phyloP scores from a whole-genome alignment of 345 rosid species.

The Hibiscus tridactylites region DNA sequence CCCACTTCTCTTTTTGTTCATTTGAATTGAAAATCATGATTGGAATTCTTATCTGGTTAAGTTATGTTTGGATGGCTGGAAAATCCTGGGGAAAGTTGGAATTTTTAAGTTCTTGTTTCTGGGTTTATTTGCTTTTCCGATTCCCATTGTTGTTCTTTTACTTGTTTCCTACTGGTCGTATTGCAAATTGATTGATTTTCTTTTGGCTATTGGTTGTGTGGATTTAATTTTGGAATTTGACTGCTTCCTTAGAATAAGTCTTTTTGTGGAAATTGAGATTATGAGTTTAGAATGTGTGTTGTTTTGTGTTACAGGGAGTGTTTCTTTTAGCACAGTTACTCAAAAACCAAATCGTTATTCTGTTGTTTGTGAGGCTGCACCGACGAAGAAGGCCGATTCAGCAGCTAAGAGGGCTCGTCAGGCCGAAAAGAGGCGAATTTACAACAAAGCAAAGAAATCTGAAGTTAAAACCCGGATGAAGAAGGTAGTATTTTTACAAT shows the following conservation, averaged over 20 bases:
- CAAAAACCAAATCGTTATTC: conserved; percentile 37
- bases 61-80: not conserved
- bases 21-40: not conserved
- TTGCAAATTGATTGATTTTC: too few relatives aligned
- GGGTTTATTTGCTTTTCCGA: not conserved
- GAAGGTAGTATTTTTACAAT: conserved; percentile 40
- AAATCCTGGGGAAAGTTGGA: not conserved
- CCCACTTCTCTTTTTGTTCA: not conserved
- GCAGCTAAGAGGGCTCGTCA: conserved; percentile 88
- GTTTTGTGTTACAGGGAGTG: conserved; percentile 33
- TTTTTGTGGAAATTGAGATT: not conserved
- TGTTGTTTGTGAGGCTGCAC: conserved; percentile 72
- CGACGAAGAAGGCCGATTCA: conserved; percentile 68
- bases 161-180: not conserved
- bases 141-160: not conserved
- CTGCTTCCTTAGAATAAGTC: not conserved
- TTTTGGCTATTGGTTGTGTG: too few relatives aligned
- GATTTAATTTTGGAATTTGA: not conserved
- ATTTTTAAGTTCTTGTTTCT: not conserved
- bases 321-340: conserved; percentile 26
- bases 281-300: not conserved
- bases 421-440: conserved; percentile 76
- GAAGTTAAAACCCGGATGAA: conserved; percentile 43
- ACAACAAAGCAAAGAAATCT: conserved; percentile 75
- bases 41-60: not conserved